These are phyloP conservation scores for Naganishia vaughanmartiniae DNA, from an alignment of 768 basidiomycete species.

Conservation along the genomic window DNA sequence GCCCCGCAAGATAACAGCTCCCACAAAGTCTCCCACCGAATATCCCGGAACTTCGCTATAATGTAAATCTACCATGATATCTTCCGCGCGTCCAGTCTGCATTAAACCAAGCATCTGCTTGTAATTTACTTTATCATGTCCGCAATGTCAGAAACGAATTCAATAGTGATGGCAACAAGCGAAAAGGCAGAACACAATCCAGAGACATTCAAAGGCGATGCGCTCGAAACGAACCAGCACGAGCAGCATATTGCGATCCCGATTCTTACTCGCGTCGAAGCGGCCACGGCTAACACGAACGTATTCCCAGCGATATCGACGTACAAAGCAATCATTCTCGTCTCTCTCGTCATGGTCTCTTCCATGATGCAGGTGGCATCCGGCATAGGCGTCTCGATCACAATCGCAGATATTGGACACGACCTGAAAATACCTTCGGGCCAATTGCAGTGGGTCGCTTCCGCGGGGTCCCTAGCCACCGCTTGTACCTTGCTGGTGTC, in stretches of 20 bases:
- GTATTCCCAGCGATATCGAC: constrained; percentile 6
- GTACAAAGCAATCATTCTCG: constrained; percentile 1
- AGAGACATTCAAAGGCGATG: background rate
- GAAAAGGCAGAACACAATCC: background rate
- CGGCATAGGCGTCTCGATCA: constrained; percentile 5
- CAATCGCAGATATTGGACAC: constrained; percentile 6
- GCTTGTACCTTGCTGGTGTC: background rate
- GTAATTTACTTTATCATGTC: background rate
- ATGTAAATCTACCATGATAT: constrained; percentile 4
- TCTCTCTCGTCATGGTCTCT: background rate
- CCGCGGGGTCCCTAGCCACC: constrained; percentile 1
- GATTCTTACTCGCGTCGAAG: background rate
- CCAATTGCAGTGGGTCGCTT: constrained; percentile 8
- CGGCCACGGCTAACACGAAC: background rate
- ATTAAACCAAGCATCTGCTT: background rate
- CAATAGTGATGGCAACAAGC: background rate
- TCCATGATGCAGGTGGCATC: constrained; percentile 9
- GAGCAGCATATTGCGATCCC: background rate
- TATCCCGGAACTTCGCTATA: background rate
- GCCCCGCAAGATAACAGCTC: no score
- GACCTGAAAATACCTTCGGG: constrained; percentile 3
- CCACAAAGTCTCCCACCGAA: background rate
- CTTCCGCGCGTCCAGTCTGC: background rate
- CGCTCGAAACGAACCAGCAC: background rate
- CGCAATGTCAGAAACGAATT: background rate